Conservation (phyloP, 208 protist species). For the Acanthamoeba sp. region DNA sequence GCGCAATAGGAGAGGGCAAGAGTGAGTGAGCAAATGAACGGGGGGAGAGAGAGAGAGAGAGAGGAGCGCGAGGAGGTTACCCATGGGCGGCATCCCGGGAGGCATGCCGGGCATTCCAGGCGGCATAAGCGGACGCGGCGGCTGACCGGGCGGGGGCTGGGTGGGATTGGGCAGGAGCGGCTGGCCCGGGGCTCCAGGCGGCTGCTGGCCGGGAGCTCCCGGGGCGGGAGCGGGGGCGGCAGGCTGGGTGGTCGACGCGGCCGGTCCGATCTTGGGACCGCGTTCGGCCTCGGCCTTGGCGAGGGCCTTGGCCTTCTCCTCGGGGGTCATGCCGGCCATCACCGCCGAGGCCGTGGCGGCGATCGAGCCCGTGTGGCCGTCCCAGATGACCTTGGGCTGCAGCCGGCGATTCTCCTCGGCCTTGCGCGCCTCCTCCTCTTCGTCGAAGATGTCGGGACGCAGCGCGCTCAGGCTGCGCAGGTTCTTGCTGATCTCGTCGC, state of each 20-base stretch:
- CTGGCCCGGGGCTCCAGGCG: constrained; percentile 13
- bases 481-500: constrained; percentile 80
- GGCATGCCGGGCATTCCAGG: neutral
- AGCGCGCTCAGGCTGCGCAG: constrained; percentile 73
- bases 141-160: constrained; percentile 35
- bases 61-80: neutral
- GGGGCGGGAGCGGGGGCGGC: neutral
- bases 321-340: constrained; percentile 23
- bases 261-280: neutral
- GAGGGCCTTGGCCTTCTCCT: constrained; percentile 39
- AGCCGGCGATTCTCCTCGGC: constrained; percentile 25
- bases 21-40: neutral
- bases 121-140: neutral
- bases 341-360: constrained; percentile 27
- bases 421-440: constrained; percentile 64
- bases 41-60: neutral
- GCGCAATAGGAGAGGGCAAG: neutral
- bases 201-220: neutral
- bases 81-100: neutral
- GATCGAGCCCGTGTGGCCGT: constrained; percentile 77
- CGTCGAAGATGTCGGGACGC: constrained; percentile 84
- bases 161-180: neutral
- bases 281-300: constrained; percentile 10
- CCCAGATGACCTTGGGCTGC: constrained; percentile 79
- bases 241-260: neutral